Evolutionary conservation across 2,329 filamentous ascomycete genomes (phyloP).

Genomic region (Coniochaeta sp.): DNA sequence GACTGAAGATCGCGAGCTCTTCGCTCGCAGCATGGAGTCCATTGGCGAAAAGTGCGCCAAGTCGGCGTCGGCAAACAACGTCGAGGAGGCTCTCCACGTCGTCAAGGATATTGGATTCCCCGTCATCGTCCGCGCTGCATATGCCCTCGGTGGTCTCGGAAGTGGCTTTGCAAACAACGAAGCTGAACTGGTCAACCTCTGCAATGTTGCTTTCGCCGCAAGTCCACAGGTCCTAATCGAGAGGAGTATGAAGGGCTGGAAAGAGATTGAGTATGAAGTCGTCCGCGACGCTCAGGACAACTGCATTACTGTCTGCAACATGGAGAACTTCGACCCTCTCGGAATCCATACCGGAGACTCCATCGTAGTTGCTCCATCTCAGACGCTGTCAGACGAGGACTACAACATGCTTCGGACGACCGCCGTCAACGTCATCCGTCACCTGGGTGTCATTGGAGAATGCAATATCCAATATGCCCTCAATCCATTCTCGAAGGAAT

Average conservation of each 20-base stretch:
- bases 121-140: constrained; percentile 93
- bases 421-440: constrained; percentile 92
- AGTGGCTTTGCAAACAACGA: constrained; percentile 93
- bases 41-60: constrained; percentile 98
- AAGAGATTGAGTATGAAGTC: constrained; percentile 98
- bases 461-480: constrained; percentile 99
- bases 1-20: constrained; percentile 94
- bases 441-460: constrained; percentile 94
- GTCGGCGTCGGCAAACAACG: constrained; percentile 82
- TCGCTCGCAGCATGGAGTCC: constrained; percentile 95
- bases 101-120: constrained; percentile 92
- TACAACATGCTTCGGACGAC: constrained; percentile 99
- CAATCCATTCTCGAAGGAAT: constrained; percentile 91
- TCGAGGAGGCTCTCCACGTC: constrained; percentile 81
- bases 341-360: constrained; percentile 98
- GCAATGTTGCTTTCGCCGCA: constrained; percentile 89
- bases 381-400: constrained; percentile 93
- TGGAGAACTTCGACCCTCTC: constrained; percentile 99
- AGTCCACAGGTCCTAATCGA: constrained; percentile 96
- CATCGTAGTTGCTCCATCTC: constrained; percentile 94
- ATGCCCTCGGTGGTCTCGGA: constrained; percentile 88
- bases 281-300: constrained; percentile 94
- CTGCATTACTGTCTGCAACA: constrained; percentile 99
- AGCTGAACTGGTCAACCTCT: constrained; percentile 74
- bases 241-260: constrained; percentile 99